Base-by-base conservation (phyloP, 2,329 filamentous ascomycete species). In the Talaromyces sp. region DNA sequence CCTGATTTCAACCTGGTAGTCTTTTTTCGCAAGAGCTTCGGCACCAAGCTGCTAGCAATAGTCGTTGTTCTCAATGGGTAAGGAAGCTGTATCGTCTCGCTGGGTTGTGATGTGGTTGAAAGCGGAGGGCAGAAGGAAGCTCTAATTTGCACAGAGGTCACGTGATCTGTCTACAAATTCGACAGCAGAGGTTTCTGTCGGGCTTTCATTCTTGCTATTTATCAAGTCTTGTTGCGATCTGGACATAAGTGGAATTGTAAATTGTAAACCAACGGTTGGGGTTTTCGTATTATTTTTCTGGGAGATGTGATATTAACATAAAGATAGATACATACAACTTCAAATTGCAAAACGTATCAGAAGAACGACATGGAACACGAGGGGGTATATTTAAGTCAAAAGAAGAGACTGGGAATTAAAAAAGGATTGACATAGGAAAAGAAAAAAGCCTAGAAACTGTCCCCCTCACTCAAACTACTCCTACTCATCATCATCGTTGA, bases 331-430 rank as follows among this genome's bases (percentile, higher is more conserved):
- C 10, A 35, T 15, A 4, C 25, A 28, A 25, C 6, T 45, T 45
- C 11, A 21, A 28, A 17, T 21, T 7, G 5, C n/a, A n/a, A n/a
- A n/a, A n/a, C n/a, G n/a, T n/a, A n/a, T n/a, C n/a, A 15, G 28
- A n/a, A 48, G 36, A 36, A 25, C 5, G 9, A 52, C 48, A 13
- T 25, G 35, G 35, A 52, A 52, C 48, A 36, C 2, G 11, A 22
- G 25, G 51, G 53, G 53, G 58, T 59, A 60, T 54, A 57, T 48
- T 43, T 40, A 41, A 37, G 28, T 13, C 17, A 25, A 43, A 19
- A 59, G 17, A 45, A 28, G 17, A 17, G 17, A 10, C 15, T 39
- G 9, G 3, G n/a, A n/a, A 36, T n/a, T n/a, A n/a, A 8, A 19
- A 37, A 41, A 40, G 1, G 11, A 17, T 28, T 15, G 2, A 36